Conservation (phyloP, 2,329 filamentous ascomycete genomes). For the Diatrype stigma region DNA sequence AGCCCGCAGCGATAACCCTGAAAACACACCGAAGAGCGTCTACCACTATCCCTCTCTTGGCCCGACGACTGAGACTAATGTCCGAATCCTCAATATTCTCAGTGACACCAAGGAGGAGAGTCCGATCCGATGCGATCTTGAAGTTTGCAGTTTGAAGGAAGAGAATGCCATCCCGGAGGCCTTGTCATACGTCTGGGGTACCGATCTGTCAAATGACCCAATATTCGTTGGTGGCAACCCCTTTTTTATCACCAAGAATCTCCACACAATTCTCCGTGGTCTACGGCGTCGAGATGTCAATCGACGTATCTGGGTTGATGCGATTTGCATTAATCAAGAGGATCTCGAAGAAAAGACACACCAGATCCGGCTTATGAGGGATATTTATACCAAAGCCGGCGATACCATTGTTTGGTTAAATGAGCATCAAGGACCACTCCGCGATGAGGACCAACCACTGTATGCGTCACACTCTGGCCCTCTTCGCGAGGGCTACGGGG, state of each 20-base stretch:
- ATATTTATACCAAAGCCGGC: conserved; percentile 4
- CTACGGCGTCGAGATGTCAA: neutral
- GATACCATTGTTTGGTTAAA: conserved; percentile 3
- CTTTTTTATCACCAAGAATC: conserved; percentile 1
- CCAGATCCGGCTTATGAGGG: conserved; percentile 5
- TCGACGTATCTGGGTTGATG: conserved; percentile 6
- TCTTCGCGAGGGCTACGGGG: neutral
- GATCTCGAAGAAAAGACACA: conserved; percentile 3
- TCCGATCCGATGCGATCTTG: conserved; percentile 1
- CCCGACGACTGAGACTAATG: neutral
- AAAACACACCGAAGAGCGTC: neutral
- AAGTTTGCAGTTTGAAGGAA: neutral
- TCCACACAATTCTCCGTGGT: conserved; percentile 1
- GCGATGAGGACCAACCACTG: neutral
- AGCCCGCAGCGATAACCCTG: neutral
- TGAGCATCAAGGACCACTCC: neutral
- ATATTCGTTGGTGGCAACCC: neutral
- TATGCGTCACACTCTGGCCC: neutral
- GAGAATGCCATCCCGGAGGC: conserved; percentile 2
- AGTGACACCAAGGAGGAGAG: neutral
- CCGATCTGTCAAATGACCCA: neutral
- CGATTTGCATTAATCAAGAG: conserved; percentile 7
- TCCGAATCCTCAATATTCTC: conserved; percentile 2
- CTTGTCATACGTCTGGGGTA: conserved; percentile 7
- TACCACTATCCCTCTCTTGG: neutral